Conservation (phyloP, 148 eudicot species). For the Pharnaceum exiguum region DNA sequence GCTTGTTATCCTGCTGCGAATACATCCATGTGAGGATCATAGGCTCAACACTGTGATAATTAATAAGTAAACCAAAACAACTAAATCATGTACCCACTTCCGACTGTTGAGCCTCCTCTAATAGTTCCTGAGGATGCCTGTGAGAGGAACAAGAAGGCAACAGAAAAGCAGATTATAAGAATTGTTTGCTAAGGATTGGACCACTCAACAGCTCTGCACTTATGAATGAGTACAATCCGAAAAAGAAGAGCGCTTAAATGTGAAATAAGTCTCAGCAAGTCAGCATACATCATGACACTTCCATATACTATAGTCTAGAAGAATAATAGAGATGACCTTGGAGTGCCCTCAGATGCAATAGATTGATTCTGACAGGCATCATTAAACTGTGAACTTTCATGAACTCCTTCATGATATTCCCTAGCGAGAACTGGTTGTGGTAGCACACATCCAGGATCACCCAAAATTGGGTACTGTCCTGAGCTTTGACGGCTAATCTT, state of each 20-base stretch:
- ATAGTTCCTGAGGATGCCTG: constrained; percentile 15
- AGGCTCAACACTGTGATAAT: not conserved
- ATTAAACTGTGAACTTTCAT: constrained; percentile 6
- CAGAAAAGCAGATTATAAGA: not conserved
- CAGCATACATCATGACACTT: no score
- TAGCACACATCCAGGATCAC: not conserved
- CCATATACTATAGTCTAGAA: no score
- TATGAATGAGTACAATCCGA: no score
- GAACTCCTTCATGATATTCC: not conserved
- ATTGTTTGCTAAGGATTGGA: no score
- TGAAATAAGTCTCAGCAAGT: not conserved
- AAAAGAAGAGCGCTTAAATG: not conserved
- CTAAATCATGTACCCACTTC: constrained; percentile 17
- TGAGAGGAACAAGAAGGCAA: not conserved
- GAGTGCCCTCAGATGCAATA: constrained; percentile 2
- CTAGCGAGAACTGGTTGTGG: not conserved
- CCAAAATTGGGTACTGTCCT: constrained; percentile 1
- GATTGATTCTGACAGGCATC: not conserved
- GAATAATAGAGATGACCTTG: constrained; percentile 14
- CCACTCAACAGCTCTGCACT: no score
- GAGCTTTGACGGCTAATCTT: constrained; percentile 11
- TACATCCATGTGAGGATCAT: constrained; percentile 1
- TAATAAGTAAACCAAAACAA: not conserved
- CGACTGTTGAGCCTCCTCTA: constrained; percentile 10
- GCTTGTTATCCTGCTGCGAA: constrained; percentile 17